Percentiles rank a stretch among this genome's conserved stretches.
Conservation (phyloP, 306 rosid genomes). For the Medicago truncatula region MtrunA17r5.0-ANR NC_053044.1:51948001-51948500, state of each 20-base stretch:
- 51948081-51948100: constrained; percentile 13
- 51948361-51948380: not conserved
- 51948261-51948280: constrained; percentile 73
- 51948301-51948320: not conserved
- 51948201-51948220: constrained; percentile 79
- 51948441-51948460: not conserved
- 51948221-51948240: constrained; percentile 83
- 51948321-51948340: constrained; percentile 15
- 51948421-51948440: not conserved
- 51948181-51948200: constrained; percentile 96
- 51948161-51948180: constrained; percentile 91
- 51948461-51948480: not conserved
- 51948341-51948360: not conserved
- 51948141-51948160: constrained; percentile 86
- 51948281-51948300: constrained; percentile 12
- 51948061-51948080: constrained; percentile 16
- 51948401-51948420: not conserved
- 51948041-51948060: constrained; percentile 31
- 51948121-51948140: constrained; percentile 79
- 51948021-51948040: constrained; percentile 75
- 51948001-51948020: constrained; percentile 83
- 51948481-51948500: not conserved
- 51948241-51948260: constrained; percentile 82
- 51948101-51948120: constrained; percentile 30
- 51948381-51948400: not conserved